Conservation (phyloP, 2,329 filamentous ascomycete genomes). For the Cordyceps fumosorosea region DNA sequence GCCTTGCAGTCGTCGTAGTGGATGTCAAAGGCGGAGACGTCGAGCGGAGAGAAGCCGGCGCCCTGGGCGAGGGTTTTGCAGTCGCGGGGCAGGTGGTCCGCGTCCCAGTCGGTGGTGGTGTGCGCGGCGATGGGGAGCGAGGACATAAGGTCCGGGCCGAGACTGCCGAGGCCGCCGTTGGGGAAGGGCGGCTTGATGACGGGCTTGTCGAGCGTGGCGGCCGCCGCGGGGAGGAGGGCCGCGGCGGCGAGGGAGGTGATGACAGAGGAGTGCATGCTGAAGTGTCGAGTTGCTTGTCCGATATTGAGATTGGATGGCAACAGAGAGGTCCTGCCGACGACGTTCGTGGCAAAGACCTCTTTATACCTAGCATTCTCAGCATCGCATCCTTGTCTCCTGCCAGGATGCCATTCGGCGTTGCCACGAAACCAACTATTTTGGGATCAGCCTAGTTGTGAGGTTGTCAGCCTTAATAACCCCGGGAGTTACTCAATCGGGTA, state of each 20-base stretch:
- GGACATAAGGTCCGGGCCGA: constrained; percentile 11
- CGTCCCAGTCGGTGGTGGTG: constrained; percentile 18
- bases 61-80: constrained; percentile 16
- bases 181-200: constrained; percentile 11
- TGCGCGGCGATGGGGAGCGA: constrained; percentile 12
- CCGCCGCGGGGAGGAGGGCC: neutral
- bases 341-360: neutral
- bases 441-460: neutral
- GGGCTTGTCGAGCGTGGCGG: constrained; percentile 11
- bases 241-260: neutral
- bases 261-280: neutral
- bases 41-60: constrained; percentile 16
- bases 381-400: neutral
- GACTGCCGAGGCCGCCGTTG: constrained; percentile 11
- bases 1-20: constrained; percentile 23
- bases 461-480: neutral
- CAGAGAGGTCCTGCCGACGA: neutral
- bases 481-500: constrained; percentile 1
- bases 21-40: constrained; percentile 22
- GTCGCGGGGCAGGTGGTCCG: constrained; percentile 17
- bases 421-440: neutral
- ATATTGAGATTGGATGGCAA: neutral
- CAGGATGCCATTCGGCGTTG: neutral
- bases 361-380: neutral
- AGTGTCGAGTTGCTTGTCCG: neutral